Evolutionary conservation across 176 grass and related monocot genomes (phyloP), one percentile per base, ranked within the genome.

Genomic region (Oryza glaberrima): DNA sequence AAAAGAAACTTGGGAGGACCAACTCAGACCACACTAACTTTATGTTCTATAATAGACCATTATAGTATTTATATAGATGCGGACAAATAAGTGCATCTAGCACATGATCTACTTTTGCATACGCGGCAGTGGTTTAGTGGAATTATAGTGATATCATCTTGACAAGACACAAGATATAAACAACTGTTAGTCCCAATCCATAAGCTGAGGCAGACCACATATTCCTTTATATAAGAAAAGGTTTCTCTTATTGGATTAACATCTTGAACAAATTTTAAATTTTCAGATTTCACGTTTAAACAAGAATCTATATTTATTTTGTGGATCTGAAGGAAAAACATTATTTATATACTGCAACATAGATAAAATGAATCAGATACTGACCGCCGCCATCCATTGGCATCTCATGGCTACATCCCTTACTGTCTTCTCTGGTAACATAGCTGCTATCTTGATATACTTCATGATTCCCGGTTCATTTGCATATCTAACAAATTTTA

Each of bases 381-480:
- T 93, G 86, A 99, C 97, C 82, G 75, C 97, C 79, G 77, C 88
- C 86, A 99, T 90, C 97, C 97, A 99, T 63, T 92, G 92, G 68
- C 92, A 99, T 78, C 97, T 94, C 90, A 99, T 99, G 48, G 92
- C 97, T 76, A 99, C 97, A 88, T 99, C 97, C 78, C 97, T 91
- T 90, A 96, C 97, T 66, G 97, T 99, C 85, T 99, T 99, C 12
- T 94, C 90, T 67, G 88, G 94, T 47, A 99, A 84, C 72, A 20
- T 70, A 76, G 97, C 86, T 87, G 97, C 97, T 90, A 99, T 86
- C 86, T 96, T 99, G 77, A 99, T 91, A 84, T 99, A 99, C 73
- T 96, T 99, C 94, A 99, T 92, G 73, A 99, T 94, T 88, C 82
- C 90, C 1, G 86, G 90, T 89, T 94, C 94, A 86, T 82, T 84